Evolutionary conservation across 2,329 filamentous ascomycete genomes (phyloP).

Genomic region (Stagonosporopsis tanaceti): DNA sequence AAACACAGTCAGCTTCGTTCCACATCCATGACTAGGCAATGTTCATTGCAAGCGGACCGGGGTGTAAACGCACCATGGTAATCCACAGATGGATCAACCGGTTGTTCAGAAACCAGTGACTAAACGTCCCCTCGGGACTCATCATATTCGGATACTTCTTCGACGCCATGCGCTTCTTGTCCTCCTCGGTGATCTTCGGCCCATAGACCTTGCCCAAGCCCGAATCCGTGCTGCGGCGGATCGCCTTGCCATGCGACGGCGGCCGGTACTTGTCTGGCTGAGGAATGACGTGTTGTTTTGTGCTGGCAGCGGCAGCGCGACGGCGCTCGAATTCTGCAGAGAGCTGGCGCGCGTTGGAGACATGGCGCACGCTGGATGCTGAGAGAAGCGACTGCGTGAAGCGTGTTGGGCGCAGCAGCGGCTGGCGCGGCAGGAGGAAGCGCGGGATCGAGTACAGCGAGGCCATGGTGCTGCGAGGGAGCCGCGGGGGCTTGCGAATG

Average conservation of each 20-base stretch:
- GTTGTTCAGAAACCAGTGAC: constrained; percentile 85
- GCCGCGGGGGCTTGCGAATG: constrained; percentile 21
- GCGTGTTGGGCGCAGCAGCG: constrained; percentile 35
- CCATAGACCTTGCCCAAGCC: constrained; percentile 73
- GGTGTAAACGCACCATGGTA: constrained; percentile 70
- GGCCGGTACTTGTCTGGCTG: constrained; percentile 91
- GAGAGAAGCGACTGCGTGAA: constrained; percentile 22
- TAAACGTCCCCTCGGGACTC: constrained; percentile 80
- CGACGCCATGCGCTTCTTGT: constrained; percentile 70
- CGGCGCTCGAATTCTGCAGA: constrained; percentile 41
- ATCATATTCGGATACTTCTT: constrained; percentile 89
- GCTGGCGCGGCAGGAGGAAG: constrained; percentile 41
- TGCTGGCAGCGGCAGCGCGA: constrained; percentile 43
- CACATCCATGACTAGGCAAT: neutral
- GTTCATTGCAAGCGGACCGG: neutral
- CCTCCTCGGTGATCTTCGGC: constrained; percentile 70
- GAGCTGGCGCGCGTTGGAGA: constrained; percentile 40
- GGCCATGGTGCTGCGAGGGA: constrained; percentile 37
- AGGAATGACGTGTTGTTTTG: constrained; percentile 66
- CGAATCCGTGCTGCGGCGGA: constrained; percentile 62
- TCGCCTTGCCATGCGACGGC: constrained; percentile 79
- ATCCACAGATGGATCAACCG: constrained; percentile 80
- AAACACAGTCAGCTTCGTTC: neutral
- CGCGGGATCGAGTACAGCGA: constrained; percentile 45
- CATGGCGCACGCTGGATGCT: constrained; percentile 37